A percentile compares a stretch with the other conserved stretches of the same genome.
Conservation (phyloP, 1,139 yeast genomes). For the Blastobotrys illinoisensis region DNA sequence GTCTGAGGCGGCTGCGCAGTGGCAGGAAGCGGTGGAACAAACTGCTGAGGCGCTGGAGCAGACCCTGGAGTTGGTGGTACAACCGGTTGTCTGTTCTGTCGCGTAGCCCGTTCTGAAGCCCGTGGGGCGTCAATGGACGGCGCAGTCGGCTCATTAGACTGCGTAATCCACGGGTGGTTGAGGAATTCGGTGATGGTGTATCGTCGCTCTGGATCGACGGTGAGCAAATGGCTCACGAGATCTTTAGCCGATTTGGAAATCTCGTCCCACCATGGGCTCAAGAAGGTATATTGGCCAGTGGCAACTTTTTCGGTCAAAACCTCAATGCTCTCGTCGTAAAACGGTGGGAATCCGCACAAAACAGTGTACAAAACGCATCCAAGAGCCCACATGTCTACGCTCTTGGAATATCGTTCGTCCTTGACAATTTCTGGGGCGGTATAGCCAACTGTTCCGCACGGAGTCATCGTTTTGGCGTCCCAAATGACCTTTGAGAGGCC, state of each 20-base stretch:
- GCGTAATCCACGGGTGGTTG: constrained; percentile 76
- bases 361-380: constrained; percentile 90
- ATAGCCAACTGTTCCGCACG: constrained; percentile 87
- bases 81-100: constrained; percentile 5
- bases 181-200: constrained; percentile 75
- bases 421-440: constrained; percentile 93
- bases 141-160: constrained; percentile 27
- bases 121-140: constrained; percentile 28
- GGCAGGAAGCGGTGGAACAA: neutral
- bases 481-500: constrained; percentile 83
- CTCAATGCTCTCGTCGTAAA: constrained; percentile 82
- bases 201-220: constrained; percentile 75
- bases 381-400: constrained; percentile 94
- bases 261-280: constrained; percentile 98
- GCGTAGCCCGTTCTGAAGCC: constrained; percentile 5
- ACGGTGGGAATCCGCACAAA: constrained; percentile 94
- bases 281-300: constrained; percentile 73
- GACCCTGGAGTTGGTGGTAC: constrained; percentile 8
- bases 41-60: neutral
- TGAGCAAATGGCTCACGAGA: constrained; percentile 68
- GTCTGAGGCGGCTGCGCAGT: neutral
- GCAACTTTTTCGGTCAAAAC: constrained; percentile 79
- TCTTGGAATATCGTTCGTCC: constrained; percentile 78
- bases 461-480: constrained; percentile 67
- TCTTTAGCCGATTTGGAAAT: constrained; percentile 72